Conservation (phyloP, 2,329 filamentous ascomycete species). For the Aspergillus flavus region DNA sequence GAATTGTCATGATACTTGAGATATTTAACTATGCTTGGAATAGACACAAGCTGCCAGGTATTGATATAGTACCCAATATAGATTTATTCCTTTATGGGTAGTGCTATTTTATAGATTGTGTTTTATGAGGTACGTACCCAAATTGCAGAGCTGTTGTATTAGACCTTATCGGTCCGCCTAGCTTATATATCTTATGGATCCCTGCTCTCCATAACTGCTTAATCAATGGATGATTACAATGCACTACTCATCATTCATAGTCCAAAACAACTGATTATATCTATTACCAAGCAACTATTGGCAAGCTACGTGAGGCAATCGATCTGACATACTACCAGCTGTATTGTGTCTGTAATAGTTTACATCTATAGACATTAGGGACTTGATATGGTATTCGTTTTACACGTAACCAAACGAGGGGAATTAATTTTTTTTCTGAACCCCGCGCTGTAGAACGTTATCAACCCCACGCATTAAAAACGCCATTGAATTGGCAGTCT, state of each 20-base stretch:
- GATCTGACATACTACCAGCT: neutral
- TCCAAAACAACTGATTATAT: neutral
- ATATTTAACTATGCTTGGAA: neutral
- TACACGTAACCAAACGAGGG: slow-evolving; percentile 8
- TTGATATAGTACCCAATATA: neutral
- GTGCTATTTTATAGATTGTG: neutral
- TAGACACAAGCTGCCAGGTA: neutral
- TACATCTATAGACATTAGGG: neutral
- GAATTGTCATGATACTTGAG: neutral
- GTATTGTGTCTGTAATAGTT: too few species aligned
- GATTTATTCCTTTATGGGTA: neutral
- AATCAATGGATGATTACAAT: neutral
- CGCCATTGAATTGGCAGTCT: neutral
- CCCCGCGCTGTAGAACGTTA: slow-evolving; percentile 9
- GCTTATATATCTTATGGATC: neutral
- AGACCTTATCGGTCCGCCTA: neutral
- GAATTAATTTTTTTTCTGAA: slow-evolving; percentile 9
- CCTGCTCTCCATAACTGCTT: neutral
- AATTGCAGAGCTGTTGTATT: neutral
- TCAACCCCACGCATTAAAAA: slow-evolving; percentile 1
- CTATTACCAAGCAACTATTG: neutral
- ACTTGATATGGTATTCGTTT: slow-evolving; percentile 1
- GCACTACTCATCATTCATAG: neutral
- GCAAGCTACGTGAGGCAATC: neutral
- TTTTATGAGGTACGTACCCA: too few species aligned